phyloP scores from a whole-genome alignment of 441 rosid species.

The Cnidoscolus chayamansa region DNA sequence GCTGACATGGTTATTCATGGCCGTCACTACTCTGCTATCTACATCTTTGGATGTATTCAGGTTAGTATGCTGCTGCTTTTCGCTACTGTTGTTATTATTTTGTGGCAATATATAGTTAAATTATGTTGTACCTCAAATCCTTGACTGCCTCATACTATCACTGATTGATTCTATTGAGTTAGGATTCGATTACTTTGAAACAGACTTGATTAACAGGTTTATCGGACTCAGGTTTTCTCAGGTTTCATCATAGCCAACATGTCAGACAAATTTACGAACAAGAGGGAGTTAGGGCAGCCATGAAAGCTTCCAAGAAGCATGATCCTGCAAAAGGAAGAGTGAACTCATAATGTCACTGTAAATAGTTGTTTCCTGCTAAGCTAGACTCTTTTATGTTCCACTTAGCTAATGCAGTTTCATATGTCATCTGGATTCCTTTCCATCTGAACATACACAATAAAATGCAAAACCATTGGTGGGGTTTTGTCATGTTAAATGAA shows the following conservation, averaged over 20 bases:
- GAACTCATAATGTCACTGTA: background rate
- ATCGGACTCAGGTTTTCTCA: constrained; percentile 48
- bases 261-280: constrained; percentile 33
- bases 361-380: background rate
- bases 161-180: background rate
- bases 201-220: background rate
- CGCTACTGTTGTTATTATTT: no score
- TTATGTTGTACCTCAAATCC: background rate
- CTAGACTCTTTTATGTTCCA: background rate
- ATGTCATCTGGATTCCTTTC: background rate
- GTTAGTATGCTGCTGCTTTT: constrained; percentile 26
- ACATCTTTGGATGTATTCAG: constrained; percentile 72
- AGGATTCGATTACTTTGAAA: background rate
- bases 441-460: background rate
- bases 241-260: constrained; percentile 52
- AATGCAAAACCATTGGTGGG: background rate
- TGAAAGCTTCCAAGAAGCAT: background rate
- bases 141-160: background rate
- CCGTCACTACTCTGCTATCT: constrained; percentile 61
- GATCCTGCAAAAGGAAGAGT: constrained; percentile 4
- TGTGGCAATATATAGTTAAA: no score
- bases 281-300: constrained; percentile 23
- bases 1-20: constrained; percentile 78
- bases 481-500: no score
- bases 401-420: background rate